Evolutionary conservation across 1,284 basidiomycete genomes (phyloP), one percentile per base, ranked within the genome.

Genomic region (Schizophyllum amplum): DNA sequence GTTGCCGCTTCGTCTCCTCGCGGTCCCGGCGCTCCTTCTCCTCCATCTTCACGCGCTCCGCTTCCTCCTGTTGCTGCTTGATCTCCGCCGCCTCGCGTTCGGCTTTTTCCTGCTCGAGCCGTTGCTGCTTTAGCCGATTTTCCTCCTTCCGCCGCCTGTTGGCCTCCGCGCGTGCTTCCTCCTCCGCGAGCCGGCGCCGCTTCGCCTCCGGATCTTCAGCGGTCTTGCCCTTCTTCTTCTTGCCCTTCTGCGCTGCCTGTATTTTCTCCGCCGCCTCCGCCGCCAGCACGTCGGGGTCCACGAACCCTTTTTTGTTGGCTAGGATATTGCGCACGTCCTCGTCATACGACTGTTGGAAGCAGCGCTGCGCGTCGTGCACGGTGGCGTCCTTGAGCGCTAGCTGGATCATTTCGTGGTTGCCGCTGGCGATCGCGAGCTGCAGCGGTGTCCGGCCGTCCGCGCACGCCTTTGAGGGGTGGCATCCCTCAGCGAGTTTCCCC

Each of bases 381-480:
- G 72, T 72, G 4, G 72, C 72, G 55, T 73, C 66, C 55, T 71
- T 72, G 21, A 70, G 62, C 50, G 73, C 57, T 53, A 74, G 64
- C 26, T 68, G 59, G 20, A 73, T 64, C 52, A 69, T 68, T 11
- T 68, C 60, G 15, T 60, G 52, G 26, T 63, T 66, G 21, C 63
- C 57, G 56, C 69, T 67, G n/a, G 62, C 62, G 57, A 74, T 67
- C 5, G 72, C 71, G 22, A 74, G 61, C 59, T 71, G 70, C 52
- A 73, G 64, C n/a, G 71, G 72, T 1, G 71, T 71, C n/a, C 64
- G 65, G 6, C 69, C 70, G 55, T 71, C 69, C 26, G 63, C 59
- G 25, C 67, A 63, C 53, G 68, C 68, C 61, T 70, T 72, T 7
- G 69, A 72, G 13, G 71, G 69, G 60, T 73, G 71, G 42, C 66